Evolutionary conservation across 352 stramenopile genomes (phyloP), one percentile per base, ranked within the genome.

Genomic region (Phytophthora megakarya): DNA sequence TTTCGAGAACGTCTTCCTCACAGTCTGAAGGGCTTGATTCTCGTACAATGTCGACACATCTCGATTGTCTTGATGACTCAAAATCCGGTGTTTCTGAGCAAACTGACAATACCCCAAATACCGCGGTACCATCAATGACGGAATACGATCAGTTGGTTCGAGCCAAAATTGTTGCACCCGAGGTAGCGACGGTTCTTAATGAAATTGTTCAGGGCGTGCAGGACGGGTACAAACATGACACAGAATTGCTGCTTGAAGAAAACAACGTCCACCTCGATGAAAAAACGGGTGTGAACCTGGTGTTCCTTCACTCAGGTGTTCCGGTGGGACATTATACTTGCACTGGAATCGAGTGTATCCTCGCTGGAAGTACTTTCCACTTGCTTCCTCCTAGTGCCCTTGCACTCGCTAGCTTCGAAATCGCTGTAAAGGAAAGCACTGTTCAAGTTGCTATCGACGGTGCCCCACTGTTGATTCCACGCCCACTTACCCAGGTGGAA

Each of bases 231-330:
- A 25, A 58, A 23, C 15, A 58, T 4, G 22, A 45, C n/a, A 45
- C 37, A 9, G 59, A 54, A 35, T 26, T 92, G 5, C 50, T 81
- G 5, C 32, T 89, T 5, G 78, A 84, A 39, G 75, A 89, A 37
- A 77, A 42, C 12, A 78, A 88, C 35, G 77, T 90, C 35, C 81
- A 84, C 46, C 42, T 90, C 16, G 73, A 88, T 44, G 80, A 90
- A 28, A 80, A 83, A 22, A 80, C 74, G 19, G 78, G 68, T 7
- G 71, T 82, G 0, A 80, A 76, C 32, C 48, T 89, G 8, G 71
- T 82, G 21, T 89, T 87, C 35, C 42, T 78, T 9, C 73, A 86
- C 23, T 70, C 63, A 4, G 65, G 69, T 22, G 61, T 92, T 19
- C 67, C 67, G 2, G 65, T 86, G 19, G 81, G 84, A 2, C 32